These are phyloP conservation scores for Orbilia javanica DNA, from an alignment of 2,329 filamentous ascomycete genomes.

Conservation along the genomic window DNA sequence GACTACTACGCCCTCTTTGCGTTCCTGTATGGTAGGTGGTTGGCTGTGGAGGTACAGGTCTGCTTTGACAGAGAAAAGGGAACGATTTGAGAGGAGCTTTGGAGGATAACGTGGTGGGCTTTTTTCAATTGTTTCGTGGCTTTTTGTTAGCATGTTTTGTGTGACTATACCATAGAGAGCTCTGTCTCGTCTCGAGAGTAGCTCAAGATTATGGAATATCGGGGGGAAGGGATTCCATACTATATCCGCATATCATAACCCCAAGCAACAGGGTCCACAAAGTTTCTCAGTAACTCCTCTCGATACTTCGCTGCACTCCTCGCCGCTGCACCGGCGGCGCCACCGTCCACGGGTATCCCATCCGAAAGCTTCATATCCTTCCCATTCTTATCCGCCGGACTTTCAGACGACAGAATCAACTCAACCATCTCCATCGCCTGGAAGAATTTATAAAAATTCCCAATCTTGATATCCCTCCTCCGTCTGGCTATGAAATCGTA, in stretches of 20 bases:
- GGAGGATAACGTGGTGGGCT: conserved; percentile 46
- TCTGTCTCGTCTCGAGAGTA: not conserved
- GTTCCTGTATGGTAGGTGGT: conserved; percentile 49
- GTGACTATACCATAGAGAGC: not conserved
- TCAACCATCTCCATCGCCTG: conserved; percentile 52
- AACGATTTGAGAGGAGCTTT: conserved; percentile 34
- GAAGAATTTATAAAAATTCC: conserved; percentile 54
- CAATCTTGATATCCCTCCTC: conserved; percentile 50
- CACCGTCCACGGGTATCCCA: conserved; percentile 10
- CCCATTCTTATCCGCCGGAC: not conserved
- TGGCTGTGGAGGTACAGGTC: conserved; percentile 50
- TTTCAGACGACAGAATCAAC: conserved; percentile 33
- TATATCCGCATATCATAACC: conserved; percentile 55
- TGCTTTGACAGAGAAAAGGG: conserved; percentile 45
- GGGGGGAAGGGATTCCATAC: conserved; percentile 17
- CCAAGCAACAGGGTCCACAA: conserved; percentile 49
- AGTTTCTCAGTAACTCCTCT: conserved; percentile 43
- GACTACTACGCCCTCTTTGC: conserved; percentile 46
- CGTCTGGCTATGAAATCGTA: conserved; percentile 46
- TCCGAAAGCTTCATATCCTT: not conserved
- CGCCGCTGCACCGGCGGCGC: conserved; percentile 15
- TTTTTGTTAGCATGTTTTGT: not conserved
- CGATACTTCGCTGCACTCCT: conserved; percentile 40
- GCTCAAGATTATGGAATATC: not conserved
- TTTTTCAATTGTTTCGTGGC: not conserved